These are phyloP conservation scores for Paramyrothecium sp. DNA, from an alignment of 2,329 filamentous ascomycete species.

Conservation along the genomic window DNA sequence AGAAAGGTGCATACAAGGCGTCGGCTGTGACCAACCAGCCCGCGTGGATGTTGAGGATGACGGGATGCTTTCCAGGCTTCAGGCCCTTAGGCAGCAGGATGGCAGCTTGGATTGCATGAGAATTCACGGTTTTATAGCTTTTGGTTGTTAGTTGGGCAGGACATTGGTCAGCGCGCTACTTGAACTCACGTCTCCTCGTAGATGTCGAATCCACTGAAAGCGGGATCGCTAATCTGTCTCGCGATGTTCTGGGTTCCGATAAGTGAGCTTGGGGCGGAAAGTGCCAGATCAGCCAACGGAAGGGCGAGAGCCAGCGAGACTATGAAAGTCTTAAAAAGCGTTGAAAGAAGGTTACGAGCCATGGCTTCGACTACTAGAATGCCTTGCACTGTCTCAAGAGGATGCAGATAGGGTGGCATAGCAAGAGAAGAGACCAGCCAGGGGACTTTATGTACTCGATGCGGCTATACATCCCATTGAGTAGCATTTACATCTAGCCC, in stretches of 20 bases:
- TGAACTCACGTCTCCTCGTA: constrained; percentile 2
- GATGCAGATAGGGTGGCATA: too few species aligned
- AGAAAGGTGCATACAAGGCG: constrained; percentile 19
- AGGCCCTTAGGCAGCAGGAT: constrained; percentile 22
- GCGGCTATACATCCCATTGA: too few species aligned
- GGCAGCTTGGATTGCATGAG: constrained; percentile 15
- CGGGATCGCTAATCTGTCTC: neutral
- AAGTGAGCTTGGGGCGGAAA: neutral
- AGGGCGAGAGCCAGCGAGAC: neutral
- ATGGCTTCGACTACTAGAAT: neutral
- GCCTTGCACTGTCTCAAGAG: neutral
- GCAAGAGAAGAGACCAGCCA: too few species aligned
- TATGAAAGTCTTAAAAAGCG: neutral
- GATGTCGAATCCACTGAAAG: constrained; percentile 5
- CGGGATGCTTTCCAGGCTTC: constrained; percentile 14
- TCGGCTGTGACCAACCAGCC: constrained; percentile 20
- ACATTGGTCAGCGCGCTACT: accelerated
- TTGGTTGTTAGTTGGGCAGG: neutral
- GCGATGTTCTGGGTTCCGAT: neutral
- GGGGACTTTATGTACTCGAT: too few species aligned
- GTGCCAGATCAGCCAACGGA: neutral
- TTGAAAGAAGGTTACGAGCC: neutral
- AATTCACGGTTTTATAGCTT: constrained; percentile 17
- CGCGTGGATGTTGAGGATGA: constrained; percentile 22
- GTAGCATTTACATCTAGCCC: too few species aligned